Conservation (phyloP, 139 green algal species). For the Desmodesmus armatus region DNA sequence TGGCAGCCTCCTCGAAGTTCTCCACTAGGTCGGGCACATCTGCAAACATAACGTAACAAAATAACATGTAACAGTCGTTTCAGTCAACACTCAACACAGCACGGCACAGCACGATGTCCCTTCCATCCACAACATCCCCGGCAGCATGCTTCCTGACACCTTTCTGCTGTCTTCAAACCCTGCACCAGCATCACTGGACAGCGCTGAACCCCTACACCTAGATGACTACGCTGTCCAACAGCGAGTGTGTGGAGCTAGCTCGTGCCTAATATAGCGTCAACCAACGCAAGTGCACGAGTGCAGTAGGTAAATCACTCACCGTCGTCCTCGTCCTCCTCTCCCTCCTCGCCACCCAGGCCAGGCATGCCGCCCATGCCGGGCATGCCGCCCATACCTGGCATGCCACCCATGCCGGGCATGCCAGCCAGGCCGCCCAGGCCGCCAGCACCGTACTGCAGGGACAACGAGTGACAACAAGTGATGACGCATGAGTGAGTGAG, state of each 20-base stretch:
- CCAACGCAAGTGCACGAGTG: background rate
- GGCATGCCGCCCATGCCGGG: conserved; percentile 41
- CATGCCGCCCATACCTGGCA: conserved; percentile 48
- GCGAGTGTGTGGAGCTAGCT: too few relatives aligned
- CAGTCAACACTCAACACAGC: background rate
- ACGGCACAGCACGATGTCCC: background rate
- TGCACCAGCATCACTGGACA: too few relatives aligned
- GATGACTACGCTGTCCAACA: too few relatives aligned
- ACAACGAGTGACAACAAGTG: background rate
- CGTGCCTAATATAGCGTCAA: background rate
- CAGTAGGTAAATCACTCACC: background rate
- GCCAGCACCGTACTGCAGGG: conserved; percentile 39
- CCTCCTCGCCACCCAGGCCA: conserved; percentile 53
- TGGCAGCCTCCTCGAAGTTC: conserved; percentile 83
- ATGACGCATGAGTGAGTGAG: too few relatives aligned
- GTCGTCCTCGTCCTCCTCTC: conserved; percentile 77
- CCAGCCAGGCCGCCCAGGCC: conserved; percentile 52
- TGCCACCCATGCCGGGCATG: conserved; percentile 33
- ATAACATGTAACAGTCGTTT: background rate
- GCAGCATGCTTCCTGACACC: too few relatives aligned
- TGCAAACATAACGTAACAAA: conserved; percentile 50
- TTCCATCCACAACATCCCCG: too few relatives aligned
- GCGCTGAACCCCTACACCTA: too few relatives aligned
- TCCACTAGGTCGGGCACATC: conserved; percentile 95
- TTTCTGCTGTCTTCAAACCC: too few relatives aligned